These are phyloP conservation scores for Fusarium clavum DNA, from an alignment of 2,329 filamentous ascomycete species.

Conservation along the genomic window DNA sequence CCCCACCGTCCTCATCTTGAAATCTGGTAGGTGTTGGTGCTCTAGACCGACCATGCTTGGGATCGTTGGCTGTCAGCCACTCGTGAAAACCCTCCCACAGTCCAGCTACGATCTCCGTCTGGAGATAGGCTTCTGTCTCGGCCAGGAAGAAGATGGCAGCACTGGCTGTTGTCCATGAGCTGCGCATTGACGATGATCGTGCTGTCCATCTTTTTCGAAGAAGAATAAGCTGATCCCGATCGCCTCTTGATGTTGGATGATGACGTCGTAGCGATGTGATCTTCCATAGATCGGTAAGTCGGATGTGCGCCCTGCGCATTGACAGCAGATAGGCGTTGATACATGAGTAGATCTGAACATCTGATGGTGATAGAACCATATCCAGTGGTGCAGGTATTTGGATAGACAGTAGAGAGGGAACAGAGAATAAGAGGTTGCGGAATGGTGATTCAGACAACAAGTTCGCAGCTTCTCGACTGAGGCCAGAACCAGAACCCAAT, in stretches of 20 bases:
- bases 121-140: slow-evolving; percentile 88
- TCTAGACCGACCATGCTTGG: slow-evolving; percentile 43
- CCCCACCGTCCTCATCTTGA: slow-evolving; percentile 12
- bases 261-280: slow-evolving; percentile 81
- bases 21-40: slow-evolving; percentile 42
- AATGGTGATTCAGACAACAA: slow-evolving; percentile 70
- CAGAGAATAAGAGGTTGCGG: slow-evolving; percentile 83
- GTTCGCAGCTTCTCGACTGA: slow-evolving; percentile 48
- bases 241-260: slow-evolving; percentile 75
- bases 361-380: slow-evolving; percentile 81
- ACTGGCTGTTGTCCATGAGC: slow-evolving; percentile 89
- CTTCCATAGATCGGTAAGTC: slow-evolving; percentile 88
- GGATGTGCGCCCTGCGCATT: slow-evolving; percentile 85
- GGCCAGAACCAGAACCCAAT: slow-evolving; percentile 53
- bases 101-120: slow-evolving; percentile 85
- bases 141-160: slow-evolving; percentile 90
- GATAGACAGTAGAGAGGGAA: slow-evolving; percentile 75
- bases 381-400: slow-evolving; percentile 84
- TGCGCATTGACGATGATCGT: slow-evolving; percentile 77
- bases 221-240: slow-evolving; percentile 68
- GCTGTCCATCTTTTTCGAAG: slow-evolving; percentile 73
- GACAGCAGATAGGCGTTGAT: slow-evolving; percentile 90
- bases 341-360: slow-evolving; percentile 83
- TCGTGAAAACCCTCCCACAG: slow-evolving; percentile 82
- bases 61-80: slow-evolving; percentile 72